Base-by-base conservation (phyloP, 2,329 filamentous ascomycete species). In the Ceratocystiopsis sp. region DNA sequence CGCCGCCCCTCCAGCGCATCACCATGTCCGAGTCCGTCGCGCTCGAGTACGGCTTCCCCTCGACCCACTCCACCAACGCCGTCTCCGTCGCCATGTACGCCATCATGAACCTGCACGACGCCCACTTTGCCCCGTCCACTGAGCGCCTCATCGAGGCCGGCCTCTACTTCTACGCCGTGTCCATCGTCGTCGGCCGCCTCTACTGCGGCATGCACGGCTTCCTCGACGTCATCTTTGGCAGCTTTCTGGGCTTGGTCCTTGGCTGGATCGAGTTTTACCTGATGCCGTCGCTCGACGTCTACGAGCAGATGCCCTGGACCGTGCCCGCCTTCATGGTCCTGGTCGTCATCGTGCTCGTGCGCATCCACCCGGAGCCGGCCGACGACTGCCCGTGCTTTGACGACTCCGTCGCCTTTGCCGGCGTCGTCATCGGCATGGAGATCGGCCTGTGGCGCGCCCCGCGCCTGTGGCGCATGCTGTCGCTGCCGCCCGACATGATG, bases 131-230 rank as follows among this genome's bases (percentile, higher is more conserved):
- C 32, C 63, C 74, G 3, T 63, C 71, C 16, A 68, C 73, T 1
- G 79, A 74, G 51, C 48, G 78, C 4, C 60, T 69, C 4, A 64
- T 93, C 21, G 81, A 91, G 56, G 59, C 62, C 6, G 59, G 84
- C 7, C 78, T 80, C 36, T 93, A 91, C 59, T 79, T 84, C 52
- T 98, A 96, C 57, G 84, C 84, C 33, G 63, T 75, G 13, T 95
- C 89, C 21, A 96, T 98, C 55, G 73, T 95, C 36, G 66, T 96
- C 48, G 91, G 91, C 7, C 78, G 91, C 17, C 67, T 98, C 34
- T 96, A 98, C 64, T 98, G 91, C 57, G 91, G 91, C 48, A 98
- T 98, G 91, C 91, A 98, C 61, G 91, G 91, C 12, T 94, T 96
- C 61, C 68, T 91, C 37, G 91, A 98, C 59, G 86, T 96, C 19